Evolutionary conservation across 345 rosid genomes (phyloP).

Genomic region (Hibiscus trionum): DNA sequence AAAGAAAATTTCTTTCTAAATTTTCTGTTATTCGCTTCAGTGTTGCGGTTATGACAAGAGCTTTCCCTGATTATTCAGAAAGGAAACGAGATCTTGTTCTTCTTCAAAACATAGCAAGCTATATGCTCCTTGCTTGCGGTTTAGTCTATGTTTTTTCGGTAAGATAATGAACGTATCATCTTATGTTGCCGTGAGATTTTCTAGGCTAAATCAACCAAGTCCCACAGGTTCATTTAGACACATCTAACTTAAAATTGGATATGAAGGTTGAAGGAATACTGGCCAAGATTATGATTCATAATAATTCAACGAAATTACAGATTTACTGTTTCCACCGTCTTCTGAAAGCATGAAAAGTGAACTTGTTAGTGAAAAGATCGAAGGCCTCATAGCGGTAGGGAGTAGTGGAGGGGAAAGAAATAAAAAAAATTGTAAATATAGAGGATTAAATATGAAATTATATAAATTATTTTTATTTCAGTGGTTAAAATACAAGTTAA

Average conservation of each 20-base stretch:
- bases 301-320: neutral
- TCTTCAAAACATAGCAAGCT: conserved; percentile 76
- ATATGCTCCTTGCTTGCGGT: conserved; percentile 88
- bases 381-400: no score
- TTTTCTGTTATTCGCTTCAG: conserved; percentile 29
- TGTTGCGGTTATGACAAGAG: conserved; percentile 94
- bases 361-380: no score
- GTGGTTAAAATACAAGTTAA: no score
- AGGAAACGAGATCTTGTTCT: conserved; percentile 48
- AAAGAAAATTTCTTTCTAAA: neutral
- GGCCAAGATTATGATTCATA: neutral
- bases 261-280: neutral
- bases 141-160: conserved; percentile 62
- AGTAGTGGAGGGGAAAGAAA: no score
- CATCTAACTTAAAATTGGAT: neutral
- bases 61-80: conserved; percentile 59
- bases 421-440: no score
- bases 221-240: neutral
- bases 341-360: no score
- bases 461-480: no score
- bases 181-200: neutral
- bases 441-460: no score
- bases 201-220: neutral
- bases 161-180: conserved; percentile 18
- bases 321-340: neutral